These are phyloP conservation scores for Drechslerella stenobrocha DNA, from an alignment of 2,329 filamentous ascomycete species.

Conservation along the genomic window DNA sequence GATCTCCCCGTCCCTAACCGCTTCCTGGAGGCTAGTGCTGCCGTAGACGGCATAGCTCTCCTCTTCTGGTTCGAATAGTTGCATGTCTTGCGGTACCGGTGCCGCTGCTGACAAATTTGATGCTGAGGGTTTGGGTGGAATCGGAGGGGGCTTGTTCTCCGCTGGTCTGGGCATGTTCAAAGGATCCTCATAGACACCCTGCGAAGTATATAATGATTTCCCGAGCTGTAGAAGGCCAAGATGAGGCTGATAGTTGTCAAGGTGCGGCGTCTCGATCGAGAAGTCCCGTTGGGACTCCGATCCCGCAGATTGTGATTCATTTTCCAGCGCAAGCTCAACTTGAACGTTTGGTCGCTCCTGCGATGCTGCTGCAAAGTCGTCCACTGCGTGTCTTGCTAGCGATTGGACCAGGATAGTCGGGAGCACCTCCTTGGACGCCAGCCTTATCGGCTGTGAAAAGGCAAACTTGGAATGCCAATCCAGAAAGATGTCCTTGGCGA, in stretches of 20 bases:
- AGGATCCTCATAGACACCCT: constrained; percentile 26
- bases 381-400: constrained; percentile 8
- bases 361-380: constrained; percentile 27
- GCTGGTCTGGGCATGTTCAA: constrained; percentile 38
- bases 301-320: constrained; percentile 28
- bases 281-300: constrained; percentile 6
- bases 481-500: constrained; percentile 41
- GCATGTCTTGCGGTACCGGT: constrained; percentile 16
- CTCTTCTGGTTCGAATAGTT: constrained; percentile 20
- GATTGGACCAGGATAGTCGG: constrained; percentile 31
- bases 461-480: constrained; percentile 48
- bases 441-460: constrained; percentile 26
- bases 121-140: not conserved
- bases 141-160: constrained; percentile 20
- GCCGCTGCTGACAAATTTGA: constrained; percentile 2
- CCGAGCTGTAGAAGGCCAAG: constrained; percentile 35
- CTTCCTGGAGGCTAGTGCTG: constrained; percentile 24
- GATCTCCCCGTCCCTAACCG: constrained; percentile 28
- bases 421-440: constrained; percentile 36
- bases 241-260: constrained; percentile 37
- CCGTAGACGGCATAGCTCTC: constrained; percentile 36
- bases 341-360: constrained; percentile 30
- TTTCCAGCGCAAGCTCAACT: constrained; percentile 1
- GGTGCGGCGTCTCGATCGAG: constrained; percentile 18
- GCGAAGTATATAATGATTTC: constrained; percentile 32